Evolutionary conservation across 805 yeast genomes (phyloP), one percentile per base, ranked within the genome.

Genomic region (Schwanniomyces pseudopolymorphus): DNA sequence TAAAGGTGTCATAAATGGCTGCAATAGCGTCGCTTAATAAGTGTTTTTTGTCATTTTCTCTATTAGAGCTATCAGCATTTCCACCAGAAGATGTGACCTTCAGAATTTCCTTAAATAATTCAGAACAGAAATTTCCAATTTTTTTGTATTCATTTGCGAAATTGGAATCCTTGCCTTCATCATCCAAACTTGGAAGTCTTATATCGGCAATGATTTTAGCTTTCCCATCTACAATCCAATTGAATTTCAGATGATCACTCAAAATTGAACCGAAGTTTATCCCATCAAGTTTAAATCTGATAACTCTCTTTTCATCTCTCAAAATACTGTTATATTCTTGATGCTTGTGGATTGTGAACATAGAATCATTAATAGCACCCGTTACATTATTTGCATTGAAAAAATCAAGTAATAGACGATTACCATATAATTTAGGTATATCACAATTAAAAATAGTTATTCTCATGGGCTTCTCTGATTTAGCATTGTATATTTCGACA

Each of bases 341-440:
- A 54, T 87, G 79, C 58, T 85, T 85, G 55, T 87, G 94, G 19
- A 87, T 75, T 0, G 90, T 85, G 65, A 87, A 86, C 63, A 87
- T 70, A 1, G 94, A 81, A 44, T 85, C 85, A 57, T 86, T 85
- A 11, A 87, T 72, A 0, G 91, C 80, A 0, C 95, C 95, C 13
- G 87, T 81, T 26, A 85, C 81, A 41, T 84, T 81, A 46, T 75
- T 75, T 11, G 90, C 88, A 59, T 82, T 83, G 65, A 87, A 77
- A 44, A 87, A 74, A 61, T 87, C 94, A 46, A 83, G 67, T 37
- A 84, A 64, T 24, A 83, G 55, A 72, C 85, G 77, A 44, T 77
- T 73, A 7, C 82, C 75, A 37, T 89, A 69, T 33, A 87, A 60
- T 50, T 73, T 77, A 7, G 86, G 84, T 49, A 87, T 59, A 43